A percentile compares a stretch with the other conserved stretches of the same genome.
Conservation (phyloP, 2,329 filamentous ascomycete genomes). For the Colletotrichum ledebouriae region DNA sequence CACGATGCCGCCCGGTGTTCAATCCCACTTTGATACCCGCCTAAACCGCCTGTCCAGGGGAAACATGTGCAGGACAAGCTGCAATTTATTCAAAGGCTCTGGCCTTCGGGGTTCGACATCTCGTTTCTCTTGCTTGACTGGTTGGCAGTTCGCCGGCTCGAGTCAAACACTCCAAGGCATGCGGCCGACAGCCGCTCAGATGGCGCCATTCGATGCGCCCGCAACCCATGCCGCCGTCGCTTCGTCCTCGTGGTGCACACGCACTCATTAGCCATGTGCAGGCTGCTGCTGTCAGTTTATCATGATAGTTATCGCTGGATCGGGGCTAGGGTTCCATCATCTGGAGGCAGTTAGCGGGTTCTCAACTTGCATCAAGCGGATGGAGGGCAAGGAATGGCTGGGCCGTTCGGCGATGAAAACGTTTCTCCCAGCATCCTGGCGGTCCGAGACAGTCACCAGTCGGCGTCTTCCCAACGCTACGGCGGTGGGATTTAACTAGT, state of each 20-base stretch:
- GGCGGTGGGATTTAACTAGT: not conserved
- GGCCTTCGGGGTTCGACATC: not conserved
- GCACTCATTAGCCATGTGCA: not conserved
- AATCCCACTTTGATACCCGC: not conserved
- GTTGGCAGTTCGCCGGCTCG: not conserved
- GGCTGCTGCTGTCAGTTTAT: not conserved
- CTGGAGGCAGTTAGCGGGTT: too few relatives aligned
- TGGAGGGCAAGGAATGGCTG: conserved; percentile 6
- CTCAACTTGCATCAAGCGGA: not conserved
- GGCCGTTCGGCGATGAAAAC: conserved; percentile 16
- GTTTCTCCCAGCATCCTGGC: not conserved
- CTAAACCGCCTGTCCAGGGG: not conserved
- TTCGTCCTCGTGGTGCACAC: not conserved
- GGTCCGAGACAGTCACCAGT: not conserved
- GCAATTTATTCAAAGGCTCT: not conserved
- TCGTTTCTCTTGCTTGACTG: not conserved
- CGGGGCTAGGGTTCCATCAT: too few relatives aligned
- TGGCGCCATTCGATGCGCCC: not conserved
- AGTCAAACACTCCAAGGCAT: not conserved
- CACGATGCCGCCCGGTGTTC: not conserved
- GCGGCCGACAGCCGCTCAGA: not conserved
- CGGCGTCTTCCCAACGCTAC: not conserved
- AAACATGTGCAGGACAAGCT: not conserved
- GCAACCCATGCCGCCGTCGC: not conserved
- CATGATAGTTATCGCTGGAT: too few relatives aligned